A percentile compares a stretch with the other conserved stretches of the same genome.
phyloP scores from a whole-genome alignment of 1,284 basidiomycete species.

The Anthracocystis walkeri region DNA sequence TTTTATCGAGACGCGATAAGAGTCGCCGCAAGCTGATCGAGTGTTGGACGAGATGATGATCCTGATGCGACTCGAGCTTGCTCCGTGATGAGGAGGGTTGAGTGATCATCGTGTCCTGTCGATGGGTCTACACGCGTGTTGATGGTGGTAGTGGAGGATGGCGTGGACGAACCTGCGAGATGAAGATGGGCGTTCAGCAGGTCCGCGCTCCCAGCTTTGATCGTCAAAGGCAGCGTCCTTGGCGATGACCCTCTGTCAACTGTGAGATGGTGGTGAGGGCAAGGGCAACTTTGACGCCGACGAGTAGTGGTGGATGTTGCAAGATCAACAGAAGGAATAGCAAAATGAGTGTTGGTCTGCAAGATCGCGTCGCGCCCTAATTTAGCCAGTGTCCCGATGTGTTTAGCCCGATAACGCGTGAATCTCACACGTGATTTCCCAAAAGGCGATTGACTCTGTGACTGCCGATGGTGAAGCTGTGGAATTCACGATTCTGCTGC shows the following conservation, averaged over 20 bases:
- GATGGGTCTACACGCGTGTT: background rate
- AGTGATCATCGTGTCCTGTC: conserved; percentile 26
- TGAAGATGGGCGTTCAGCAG: background rate
- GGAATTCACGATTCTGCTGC: conserved; percentile 2
- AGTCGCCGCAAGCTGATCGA: conserved; percentile 43
- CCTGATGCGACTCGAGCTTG: conserved; percentile 36
- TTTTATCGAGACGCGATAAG: conserved; percentile 43
- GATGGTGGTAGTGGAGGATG: conserved; percentile 5
- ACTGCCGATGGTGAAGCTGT: conserved; percentile 1
- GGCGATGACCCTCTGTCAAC: too few relatives aligned
- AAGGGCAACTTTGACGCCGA: background rate
- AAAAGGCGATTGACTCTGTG: background rate
- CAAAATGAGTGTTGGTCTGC: conserved; percentile 7
- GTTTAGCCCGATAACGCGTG: conserved; percentile 10
- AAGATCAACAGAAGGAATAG: conserved; percentile 1
- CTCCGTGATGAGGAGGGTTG: conserved; percentile 47
- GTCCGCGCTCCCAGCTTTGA: too few relatives aligned
- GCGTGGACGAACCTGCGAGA: background rate
- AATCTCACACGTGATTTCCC: conserved; percentile 35
- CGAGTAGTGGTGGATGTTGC: background rate
- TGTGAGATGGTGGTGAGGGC: too few relatives aligned
- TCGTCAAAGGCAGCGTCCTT: too few relatives aligned
- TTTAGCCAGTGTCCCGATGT: conserved; percentile 4
- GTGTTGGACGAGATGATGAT: conserved; percentile 37
- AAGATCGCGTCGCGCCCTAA: conserved; percentile 32